These are phyloP conservation scores for Fusarium nurragi DNA, from an alignment of 2,329 filamentous ascomycete genomes.

Conservation along the genomic window DNA sequence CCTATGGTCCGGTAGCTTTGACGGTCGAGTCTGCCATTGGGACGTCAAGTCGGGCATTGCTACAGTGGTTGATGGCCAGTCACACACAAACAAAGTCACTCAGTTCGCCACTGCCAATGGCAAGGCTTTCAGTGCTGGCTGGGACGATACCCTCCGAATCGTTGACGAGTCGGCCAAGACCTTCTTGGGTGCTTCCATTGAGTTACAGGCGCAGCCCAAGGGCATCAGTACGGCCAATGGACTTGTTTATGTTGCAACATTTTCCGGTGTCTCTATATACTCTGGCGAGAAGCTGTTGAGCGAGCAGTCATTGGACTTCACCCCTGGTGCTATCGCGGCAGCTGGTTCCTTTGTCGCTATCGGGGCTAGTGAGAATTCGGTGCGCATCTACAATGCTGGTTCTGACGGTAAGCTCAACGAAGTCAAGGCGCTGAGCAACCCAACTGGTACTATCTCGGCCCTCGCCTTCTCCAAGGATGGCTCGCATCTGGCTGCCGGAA, in stretches of 20 bases:
- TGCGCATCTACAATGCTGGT: conserved; percentile 74
- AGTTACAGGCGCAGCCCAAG: conserved; percentile 83
- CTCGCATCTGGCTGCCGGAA: conserved; percentile 82
- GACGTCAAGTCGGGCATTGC: conserved; percentile 76
- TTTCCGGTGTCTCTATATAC: conserved; percentile 63
- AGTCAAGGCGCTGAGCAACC: conserved; percentile 69
- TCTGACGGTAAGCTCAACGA: conserved; percentile 65
- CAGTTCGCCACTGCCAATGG: conserved; percentile 72
- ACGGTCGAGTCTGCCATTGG: conserved; percentile 88
- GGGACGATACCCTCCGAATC: conserved; percentile 90
- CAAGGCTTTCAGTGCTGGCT: conserved; percentile 85
- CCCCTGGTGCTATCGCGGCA: conserved; percentile 77
- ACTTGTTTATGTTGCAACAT: conserved; percentile 66
- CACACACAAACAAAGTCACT: conserved; percentile 86
- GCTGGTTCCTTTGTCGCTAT: conserved; percentile 75
- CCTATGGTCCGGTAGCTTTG: conserved; percentile 90
- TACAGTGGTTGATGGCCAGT: conserved; percentile 77
- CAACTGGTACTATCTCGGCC: conserved; percentile 77
- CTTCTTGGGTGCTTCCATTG: conserved; percentile 74
- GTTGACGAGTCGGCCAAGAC: conserved; percentile 79
- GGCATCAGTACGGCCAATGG: conserved; percentile 68
- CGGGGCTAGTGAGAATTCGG: conserved; percentile 76
- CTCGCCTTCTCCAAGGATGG: conserved; percentile 86
- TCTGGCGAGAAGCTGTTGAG: conserved; percentile 69
- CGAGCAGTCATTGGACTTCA: conserved; percentile 67